Percentiles rank a stretch among this genome's conserved stretches.
Evolutionary conservation across 805 yeast genomes (phyloP).

Genomic region (Lipomyces yamanashiensis): DNA sequence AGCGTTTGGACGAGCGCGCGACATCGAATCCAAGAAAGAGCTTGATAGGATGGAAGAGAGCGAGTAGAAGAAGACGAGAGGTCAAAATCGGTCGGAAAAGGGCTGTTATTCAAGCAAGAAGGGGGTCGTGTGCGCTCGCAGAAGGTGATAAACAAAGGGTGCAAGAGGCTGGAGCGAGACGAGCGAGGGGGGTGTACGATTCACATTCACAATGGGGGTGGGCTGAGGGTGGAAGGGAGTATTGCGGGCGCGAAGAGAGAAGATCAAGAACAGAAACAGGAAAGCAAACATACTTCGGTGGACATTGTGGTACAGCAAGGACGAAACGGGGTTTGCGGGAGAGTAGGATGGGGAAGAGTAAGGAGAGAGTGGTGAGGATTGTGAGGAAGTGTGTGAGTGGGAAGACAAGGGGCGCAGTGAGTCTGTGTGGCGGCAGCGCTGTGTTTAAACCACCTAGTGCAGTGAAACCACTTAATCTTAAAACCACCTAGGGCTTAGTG

Average conservation of each 20-base stretch:
- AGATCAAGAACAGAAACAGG: neutral
- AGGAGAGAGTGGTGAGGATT: neutral
- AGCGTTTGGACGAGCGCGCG: neutral
- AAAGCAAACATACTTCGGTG: conserved; percentile 11
- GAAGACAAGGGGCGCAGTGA: neutral
- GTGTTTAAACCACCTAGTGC: neutral
- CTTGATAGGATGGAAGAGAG: neutral
- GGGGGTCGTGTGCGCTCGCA: neutral
- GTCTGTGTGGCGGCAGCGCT: neutral
- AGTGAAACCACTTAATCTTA: neutral
- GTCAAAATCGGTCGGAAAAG: neutral
- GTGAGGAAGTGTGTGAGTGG: neutral
- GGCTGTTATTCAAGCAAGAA: neutral
- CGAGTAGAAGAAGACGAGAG: neutral
- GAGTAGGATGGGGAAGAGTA: conserved; percentile 3
- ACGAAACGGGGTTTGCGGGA: neutral
- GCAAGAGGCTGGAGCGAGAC: neutral
- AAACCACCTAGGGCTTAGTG: too few relatives aligned
- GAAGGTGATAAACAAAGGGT: conserved; percentile 12
- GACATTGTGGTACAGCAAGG: neutral
- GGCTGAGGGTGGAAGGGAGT: too few relatives aligned
- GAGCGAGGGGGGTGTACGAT: neutral
- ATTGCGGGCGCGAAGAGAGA: neutral
- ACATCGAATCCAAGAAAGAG: neutral
- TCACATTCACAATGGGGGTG: too few relatives aligned